These are phyloP conservation scores for Macrolepiota dolichaula DNA, from an alignment of 768 basidiomycete species.

Conservation along the genomic window DNA sequence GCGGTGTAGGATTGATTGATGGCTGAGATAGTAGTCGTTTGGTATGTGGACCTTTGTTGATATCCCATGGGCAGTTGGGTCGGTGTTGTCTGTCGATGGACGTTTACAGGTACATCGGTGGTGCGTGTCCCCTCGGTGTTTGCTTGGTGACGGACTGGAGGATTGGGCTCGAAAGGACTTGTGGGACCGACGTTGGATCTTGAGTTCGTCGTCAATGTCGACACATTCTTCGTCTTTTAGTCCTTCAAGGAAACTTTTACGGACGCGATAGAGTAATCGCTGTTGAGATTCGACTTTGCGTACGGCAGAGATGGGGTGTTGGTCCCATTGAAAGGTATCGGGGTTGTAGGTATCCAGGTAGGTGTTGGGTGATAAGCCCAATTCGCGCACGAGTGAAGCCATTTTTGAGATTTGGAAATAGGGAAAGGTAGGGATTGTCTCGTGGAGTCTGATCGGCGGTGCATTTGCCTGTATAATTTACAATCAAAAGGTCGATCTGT, in stretches of 20 bases:
- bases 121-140: background rate
- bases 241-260: constrained; percentile 57
- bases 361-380: constrained; percentile 46
- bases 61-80: constrained; percentile 2
- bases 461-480: constrained; percentile 38
- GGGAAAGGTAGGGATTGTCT: constrained; percentile 60
- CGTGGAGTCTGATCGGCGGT: constrained; percentile 56
- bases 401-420: constrained; percentile 58
- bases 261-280: constrained; percentile 56
- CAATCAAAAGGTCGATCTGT: constrained; percentile 1
- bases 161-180: constrained; percentile 15
- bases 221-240: constrained; percentile 55
- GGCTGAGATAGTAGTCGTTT: constrained; percentile 27
- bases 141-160: constrained; percentile 3
- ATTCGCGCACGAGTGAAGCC: constrained; percentile 47
- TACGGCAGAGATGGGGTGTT: constrained; percentile 57
- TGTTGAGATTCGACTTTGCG: constrained; percentile 58
- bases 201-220: constrained; percentile 53
- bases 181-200: constrained; percentile 32
- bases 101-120: constrained; percentile 19
- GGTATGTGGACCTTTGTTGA: constrained; percentile 27
- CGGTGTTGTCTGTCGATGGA: constrained; percentile 16
- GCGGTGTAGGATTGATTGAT: constrained; percentile 10
- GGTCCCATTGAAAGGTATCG: constrained; percentile 59
- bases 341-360: constrained; percentile 63